phyloP scores from a whole-genome alignment of 2,329 filamentous ascomycete genomes.

The Xylariomycetidae sp. region DNA sequence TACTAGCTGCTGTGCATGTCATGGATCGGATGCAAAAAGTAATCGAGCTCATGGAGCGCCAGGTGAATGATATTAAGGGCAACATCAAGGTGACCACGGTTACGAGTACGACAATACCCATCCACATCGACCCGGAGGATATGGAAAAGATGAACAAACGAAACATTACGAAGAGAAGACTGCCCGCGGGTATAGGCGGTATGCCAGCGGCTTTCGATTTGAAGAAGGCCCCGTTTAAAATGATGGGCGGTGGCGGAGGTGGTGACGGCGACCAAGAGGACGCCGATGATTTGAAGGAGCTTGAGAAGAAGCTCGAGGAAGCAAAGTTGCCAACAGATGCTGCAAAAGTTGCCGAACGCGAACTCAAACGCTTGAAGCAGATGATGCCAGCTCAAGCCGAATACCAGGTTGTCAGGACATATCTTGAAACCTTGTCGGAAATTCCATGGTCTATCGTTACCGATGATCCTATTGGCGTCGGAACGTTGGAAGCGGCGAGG shows the following conservation, averaged over 20 bases:
- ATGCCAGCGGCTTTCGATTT: constrained; percentile 25
- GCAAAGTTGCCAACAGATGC: constrained; percentile 81
- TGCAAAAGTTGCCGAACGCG: constrained; percentile 83
- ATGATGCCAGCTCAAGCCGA: constrained; percentile 97
- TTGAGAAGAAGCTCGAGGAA: constrained; percentile 80
- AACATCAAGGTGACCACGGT: constrained; percentile 82
- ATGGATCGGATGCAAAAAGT: constrained; percentile 76
- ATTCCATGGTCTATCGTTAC: constrained; percentile 88
- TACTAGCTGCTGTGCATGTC: constrained; percentile 76
- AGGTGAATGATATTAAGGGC: constrained; percentile 79
- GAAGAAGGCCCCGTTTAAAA: constrained; percentile 13
- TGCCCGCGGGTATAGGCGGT: constrained; percentile 8
- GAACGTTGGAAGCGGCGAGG: constrained; percentile 73
- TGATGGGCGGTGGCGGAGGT: constrained; percentile 42
- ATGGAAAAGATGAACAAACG: constrained; percentile 45
- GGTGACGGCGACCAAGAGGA: constrained; percentile 77
- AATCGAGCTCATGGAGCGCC: constrained; percentile 76
- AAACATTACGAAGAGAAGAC: constrained; percentile 14
- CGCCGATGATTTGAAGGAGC: constrained; percentile 81
- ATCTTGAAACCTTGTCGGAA: constrained; percentile 88
- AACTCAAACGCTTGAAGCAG: constrained; percentile 82
- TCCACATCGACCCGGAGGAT: constrained; percentile 52
- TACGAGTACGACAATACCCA: constrained; percentile 60
- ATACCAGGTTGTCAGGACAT: constrained; percentile 88
- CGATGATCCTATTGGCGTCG: constrained; percentile 76